These are phyloP conservation scores for Circinella umbellata DNA, from an alignment of 371 early-diverging fungal species.

Conservation along the genomic window DNA sequence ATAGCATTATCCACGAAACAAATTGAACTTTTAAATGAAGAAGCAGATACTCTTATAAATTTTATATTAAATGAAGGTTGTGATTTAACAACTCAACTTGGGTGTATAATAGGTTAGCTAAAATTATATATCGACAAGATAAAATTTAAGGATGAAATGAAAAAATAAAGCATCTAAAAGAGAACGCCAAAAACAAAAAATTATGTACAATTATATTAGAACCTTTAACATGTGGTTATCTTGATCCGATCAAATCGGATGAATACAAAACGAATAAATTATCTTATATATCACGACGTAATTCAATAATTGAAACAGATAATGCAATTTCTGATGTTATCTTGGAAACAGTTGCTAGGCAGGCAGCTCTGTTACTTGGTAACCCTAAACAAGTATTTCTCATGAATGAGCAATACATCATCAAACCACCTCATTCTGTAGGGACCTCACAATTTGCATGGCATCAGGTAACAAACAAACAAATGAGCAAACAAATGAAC, in stretches of 20 bases:
- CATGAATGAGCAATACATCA: slow-evolving; percentile 68
- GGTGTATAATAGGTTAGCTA: slow-evolving; percentile 54
- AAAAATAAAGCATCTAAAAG: too few species aligned
- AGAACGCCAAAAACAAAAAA: not conserved
- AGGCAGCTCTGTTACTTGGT: slow-evolving; percentile 40
- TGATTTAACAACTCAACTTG: slow-evolving; percentile 52
- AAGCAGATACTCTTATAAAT: slow-evolving; percentile 57
- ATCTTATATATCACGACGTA: slow-evolving; percentile 34
- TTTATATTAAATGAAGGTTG: slow-evolving; percentile 46
- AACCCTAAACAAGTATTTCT: slow-evolving; percentile 14
- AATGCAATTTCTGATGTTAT: slow-evolving; percentile 23
- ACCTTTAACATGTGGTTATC: slow-evolving; percentile 55
- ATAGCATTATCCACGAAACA: slow-evolving; percentile 34
- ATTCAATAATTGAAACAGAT: slow-evolving; percentile 21
- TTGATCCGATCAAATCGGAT: slow-evolving; percentile 30
- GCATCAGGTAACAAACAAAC: slow-evolving; percentile 45
- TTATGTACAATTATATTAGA: slow-evolving; percentile 23
- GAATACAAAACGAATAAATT: slow-evolving; percentile 27
- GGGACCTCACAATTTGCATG: slow-evolving; percentile 52
- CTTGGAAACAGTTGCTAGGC: slow-evolving; percentile 37
- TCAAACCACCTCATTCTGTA: slow-evolving; percentile 55
- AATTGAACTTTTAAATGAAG: slow-evolving; percentile 37
- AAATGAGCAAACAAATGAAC: too few species aligned
- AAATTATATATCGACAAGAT: not conserved
- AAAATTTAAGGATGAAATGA: not conserved